Evolutionary conservation across 73 alveolate genomes (phyloP).

Genomic region (Paramecium primaurelia): DNA sequence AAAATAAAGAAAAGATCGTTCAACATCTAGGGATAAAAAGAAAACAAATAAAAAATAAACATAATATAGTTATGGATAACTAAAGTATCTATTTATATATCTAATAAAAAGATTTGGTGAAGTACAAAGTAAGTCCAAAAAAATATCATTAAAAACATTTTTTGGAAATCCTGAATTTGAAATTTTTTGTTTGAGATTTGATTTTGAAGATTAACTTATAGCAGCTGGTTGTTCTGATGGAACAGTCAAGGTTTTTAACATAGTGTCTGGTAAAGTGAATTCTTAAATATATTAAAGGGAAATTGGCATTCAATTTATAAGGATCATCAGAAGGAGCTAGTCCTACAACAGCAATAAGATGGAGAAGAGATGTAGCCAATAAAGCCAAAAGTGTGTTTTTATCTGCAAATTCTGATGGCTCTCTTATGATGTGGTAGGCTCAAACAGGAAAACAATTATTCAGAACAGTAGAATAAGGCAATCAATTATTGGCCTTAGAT

Average conservation of each 20-base stretch:
- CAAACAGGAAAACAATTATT: conserved; percentile 81
- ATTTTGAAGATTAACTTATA: conserved; percentile 70
- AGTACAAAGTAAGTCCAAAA: conserved; percentile 11
- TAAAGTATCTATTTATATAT: neutral
- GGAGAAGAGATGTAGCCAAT: conserved; percentile 64
- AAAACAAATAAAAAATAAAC: neutral
- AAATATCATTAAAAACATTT: neutral
- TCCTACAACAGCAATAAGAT: conserved; percentile 74
- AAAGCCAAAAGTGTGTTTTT: conserved; percentile 78
- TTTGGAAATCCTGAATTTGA: conserved; percentile 53
- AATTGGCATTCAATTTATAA: conserved; percentile 58
- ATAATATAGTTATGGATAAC: neutral
- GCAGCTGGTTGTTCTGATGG: conserved; percentile 79
- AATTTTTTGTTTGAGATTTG: conserved; percentile 73
- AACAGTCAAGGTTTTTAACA: conserved; percentile 74
- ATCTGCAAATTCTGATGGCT: conserved; percentile 91
- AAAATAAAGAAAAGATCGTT: neutral
- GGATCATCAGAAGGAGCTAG: conserved; percentile 55
- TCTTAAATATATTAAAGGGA: neutral
- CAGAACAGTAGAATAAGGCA: conserved; percentile 84
- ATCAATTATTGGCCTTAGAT: conserved; percentile 89
- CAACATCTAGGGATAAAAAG: conserved; percentile 10
- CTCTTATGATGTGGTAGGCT: conserved; percentile 88
- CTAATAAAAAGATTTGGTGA: neutral
- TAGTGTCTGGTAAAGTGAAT: conserved; percentile 68